Evolutionary conservation across 2,329 filamentous ascomycete species (phyloP).

Genomic region (Ascochyta clinopodiicola): DNA sequence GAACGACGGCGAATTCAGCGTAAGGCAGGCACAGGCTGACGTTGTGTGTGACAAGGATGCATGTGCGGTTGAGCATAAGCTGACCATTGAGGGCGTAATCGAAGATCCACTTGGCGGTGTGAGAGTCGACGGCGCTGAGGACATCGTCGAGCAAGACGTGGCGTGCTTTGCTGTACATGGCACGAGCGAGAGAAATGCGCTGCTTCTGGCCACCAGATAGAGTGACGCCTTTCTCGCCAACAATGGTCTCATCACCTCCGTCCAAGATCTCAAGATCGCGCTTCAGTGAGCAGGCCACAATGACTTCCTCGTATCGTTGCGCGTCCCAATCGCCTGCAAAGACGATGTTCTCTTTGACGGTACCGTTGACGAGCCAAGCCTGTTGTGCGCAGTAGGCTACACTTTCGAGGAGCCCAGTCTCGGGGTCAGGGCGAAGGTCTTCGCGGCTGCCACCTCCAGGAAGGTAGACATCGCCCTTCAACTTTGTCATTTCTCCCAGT

Average conservation of each 20-base stretch:
- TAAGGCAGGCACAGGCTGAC: slow-evolving; percentile 83
- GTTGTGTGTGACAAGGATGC: slow-evolving; percentile 95
- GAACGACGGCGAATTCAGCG: slow-evolving; percentile 79
- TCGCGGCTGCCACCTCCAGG: slow-evolving; percentile 87
- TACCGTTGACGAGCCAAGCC: slow-evolving; percentile 95
- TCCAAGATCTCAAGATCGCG: slow-evolving; percentile 92
- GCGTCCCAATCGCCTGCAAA: slow-evolving; percentile 84
- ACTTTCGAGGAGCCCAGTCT: slow-evolving; percentile 86
- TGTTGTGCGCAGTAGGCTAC: slow-evolving; percentile 97
- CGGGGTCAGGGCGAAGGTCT: slow-evolving; percentile 79
- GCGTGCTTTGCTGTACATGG: slow-evolving; percentile 92
- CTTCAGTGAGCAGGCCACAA: slow-evolving; percentile 88
- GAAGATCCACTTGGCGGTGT: slow-evolving; percentile 98
- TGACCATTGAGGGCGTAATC: slow-evolving; percentile 88
- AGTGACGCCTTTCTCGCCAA: slow-evolving; percentile 96
- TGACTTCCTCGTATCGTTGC: slow-evolving; percentile 83
- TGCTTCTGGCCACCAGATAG: slow-evolving; percentile 98
- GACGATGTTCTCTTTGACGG: slow-evolving; percentile 93
- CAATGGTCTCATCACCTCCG: slow-evolving; percentile 88
- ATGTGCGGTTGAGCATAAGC: slow-evolving; percentile 87
- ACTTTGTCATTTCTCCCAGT: slow-evolving; percentile 90
- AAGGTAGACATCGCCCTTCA: slow-evolving; percentile 81
- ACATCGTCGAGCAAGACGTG: slow-evolving; percentile 95
- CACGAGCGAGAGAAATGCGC: slow-evolving; percentile 93
- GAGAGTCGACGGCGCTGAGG: slow-evolving; percentile 93